Conservation (phyloP, 495 filamentous ascomycete genomes). For the Penicillium coffeae region DNA sequence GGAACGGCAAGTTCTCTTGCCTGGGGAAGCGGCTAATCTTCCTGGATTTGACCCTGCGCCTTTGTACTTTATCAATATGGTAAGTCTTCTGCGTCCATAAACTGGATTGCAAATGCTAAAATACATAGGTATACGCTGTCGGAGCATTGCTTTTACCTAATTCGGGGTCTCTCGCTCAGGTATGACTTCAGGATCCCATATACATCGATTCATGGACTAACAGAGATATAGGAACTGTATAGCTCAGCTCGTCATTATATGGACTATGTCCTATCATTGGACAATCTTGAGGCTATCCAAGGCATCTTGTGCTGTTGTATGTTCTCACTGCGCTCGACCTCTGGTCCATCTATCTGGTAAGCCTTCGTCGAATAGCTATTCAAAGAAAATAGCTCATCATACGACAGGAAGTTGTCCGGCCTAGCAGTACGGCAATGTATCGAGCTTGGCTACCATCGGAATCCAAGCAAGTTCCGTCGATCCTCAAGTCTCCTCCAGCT, state of each 20-base stretch:
- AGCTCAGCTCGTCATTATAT: conserved; percentile 4
- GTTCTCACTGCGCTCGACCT: conserved; percentile 12
- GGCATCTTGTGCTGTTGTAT: conserved; percentile 15
- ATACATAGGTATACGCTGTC: conserved; percentile 14
- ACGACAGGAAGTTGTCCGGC: conserved; percentile 13
- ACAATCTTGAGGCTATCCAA: conserved; percentile 16
- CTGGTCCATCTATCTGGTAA: conserved; percentile 13
- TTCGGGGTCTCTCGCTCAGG: not conserved
- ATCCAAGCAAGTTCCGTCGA: not conserved
- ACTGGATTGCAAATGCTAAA: no score
- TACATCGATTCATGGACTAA: not conserved
- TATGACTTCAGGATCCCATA: not conserved
- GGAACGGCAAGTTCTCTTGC: not conserved
- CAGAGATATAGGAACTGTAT: not conserved
- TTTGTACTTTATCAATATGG: conserved; percentile 15
- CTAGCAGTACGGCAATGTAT: conserved; percentile 16
- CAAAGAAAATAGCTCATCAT: not conserved
- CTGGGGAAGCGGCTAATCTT: not conserved
- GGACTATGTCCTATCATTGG: conserved; percentile 4
- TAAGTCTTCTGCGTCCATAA: not conserved
- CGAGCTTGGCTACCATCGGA: conserved; percentile 18
- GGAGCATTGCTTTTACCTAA: conserved; percentile 10
- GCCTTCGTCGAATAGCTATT: not conserved
- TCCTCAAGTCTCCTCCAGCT: not conserved
- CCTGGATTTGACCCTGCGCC: not conserved